Evolutionary conservation across 306 rosid genomes (phyloP).

Genomic region (Inga leiocalycina): DNA sequence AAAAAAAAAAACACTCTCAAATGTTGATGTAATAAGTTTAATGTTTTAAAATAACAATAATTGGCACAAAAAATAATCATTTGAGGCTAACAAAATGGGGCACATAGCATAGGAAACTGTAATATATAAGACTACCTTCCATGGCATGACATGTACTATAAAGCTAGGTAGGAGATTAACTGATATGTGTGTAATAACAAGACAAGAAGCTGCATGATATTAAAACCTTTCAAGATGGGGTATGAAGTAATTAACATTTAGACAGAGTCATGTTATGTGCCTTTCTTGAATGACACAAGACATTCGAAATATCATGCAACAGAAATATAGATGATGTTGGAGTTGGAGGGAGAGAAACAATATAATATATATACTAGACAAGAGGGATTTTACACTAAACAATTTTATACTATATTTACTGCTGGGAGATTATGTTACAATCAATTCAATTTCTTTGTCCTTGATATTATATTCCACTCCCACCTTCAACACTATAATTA

Average conservation of each 20-base stretch:
- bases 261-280: no score
- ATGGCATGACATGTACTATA: not conserved
- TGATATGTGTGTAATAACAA: not conserved
- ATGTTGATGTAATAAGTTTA: no score
- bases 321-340: not conserved
- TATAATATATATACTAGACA: not conserved
- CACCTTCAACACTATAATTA: not conserved
- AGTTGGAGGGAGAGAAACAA: no score
- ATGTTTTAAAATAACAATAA: no score
- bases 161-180: no score
- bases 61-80: no score
- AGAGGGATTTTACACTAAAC: not conserved
- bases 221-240: no score
- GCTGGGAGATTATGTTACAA: not conserved
- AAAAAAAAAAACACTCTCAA: no score
- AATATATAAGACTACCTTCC: not conserved
- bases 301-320: not conserved
- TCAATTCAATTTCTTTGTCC: not conserved
- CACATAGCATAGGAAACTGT: not conserved
- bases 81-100: not conserved
- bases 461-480: not conserved
- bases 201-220: not conserved
- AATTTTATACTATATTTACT: not conserved
- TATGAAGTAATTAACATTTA: no score
- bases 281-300: no score